Conservation (phyloP, 306 rosid genomes). For the Trifolium dubium region DNA sequence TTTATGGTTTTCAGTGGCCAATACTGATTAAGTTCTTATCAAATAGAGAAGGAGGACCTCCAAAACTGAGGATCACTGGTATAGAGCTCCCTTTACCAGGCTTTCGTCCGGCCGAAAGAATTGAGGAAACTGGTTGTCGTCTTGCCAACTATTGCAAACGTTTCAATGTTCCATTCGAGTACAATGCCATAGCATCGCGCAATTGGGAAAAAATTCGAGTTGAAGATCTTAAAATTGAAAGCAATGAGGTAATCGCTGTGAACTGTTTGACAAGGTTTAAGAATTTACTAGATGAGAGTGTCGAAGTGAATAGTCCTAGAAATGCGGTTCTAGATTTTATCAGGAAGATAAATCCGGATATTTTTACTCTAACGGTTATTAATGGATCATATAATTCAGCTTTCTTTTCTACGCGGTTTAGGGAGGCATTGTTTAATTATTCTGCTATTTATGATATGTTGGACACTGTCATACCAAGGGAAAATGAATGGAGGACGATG, state of each 20-base stretch:
- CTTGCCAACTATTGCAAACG: slow-evolving; percentile 68
- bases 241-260: slow-evolving; percentile 61
- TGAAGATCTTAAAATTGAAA: slow-evolving; percentile 58
- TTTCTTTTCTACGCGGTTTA: slow-evolving; percentile 68
- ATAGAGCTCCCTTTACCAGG: slow-evolving; percentile 76
- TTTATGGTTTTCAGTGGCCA: slow-evolving; percentile 88
- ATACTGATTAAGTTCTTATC: slow-evolving; percentile 64
- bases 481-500: slow-evolving; percentile 55
- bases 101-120: slow-evolving; percentile 66
- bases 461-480: slow-evolving; percentile 55
- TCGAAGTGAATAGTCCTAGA: slow-evolving; percentile 62
- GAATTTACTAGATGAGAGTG: slow-evolving; percentile 67
- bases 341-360: slow-evolving; percentile 71
- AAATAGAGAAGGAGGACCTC: slow-evolving; percentile 69
- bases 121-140: slow-evolving; percentile 74
- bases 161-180: slow-evolving; percentile 73
- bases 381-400: slow-evolving; percentile 80
- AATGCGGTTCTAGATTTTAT: slow-evolving; percentile 62
- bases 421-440: slow-evolving; percentile 72
- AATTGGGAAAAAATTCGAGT: slow-evolving; percentile 68
- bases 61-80: slow-evolving; percentile 78
- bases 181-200: slow-evolving; percentile 54
- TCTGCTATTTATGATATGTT: slow-evolving; percentile 64
- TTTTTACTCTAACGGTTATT: slow-evolving; percentile 52
- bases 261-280: slow-evolving; percentile 53